Conservation (phyloP, 345 rosid species). For the Eucalyptus marginata region DNA sequence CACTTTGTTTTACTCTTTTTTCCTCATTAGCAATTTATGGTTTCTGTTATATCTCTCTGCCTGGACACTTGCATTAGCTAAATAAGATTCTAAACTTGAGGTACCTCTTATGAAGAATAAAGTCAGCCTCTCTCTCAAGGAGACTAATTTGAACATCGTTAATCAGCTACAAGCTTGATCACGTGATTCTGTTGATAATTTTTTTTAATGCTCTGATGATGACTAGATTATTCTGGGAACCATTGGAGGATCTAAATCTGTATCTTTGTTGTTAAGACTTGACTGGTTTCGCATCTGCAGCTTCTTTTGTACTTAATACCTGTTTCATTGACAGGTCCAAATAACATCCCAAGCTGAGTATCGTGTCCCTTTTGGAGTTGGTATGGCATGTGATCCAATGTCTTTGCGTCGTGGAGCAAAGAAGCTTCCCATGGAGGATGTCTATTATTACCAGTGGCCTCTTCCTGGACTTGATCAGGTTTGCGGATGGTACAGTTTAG, state of each 20-base stretch:
- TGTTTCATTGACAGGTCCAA: slow-evolving; percentile 40
- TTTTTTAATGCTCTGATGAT: not conserved
- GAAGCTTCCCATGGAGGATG: slow-evolving; percentile 96
- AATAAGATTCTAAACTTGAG: not conserved
- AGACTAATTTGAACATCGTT: not conserved
- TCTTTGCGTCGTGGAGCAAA: slow-evolving; percentile 87
- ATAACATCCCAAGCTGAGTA: slow-evolving; percentile 43
- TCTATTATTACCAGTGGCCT: slow-evolving; percentile 86
- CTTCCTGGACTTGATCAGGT: slow-evolving; percentile 80
- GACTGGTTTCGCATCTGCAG: not conserved
- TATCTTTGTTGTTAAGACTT: not conserved
- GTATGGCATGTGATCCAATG: slow-evolving; percentile 94
- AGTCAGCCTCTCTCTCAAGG: not conserved
- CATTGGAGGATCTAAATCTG: not conserved
- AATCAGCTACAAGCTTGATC: not conserved
- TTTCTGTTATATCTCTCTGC: not conserved
- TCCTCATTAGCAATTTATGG: not conserved
- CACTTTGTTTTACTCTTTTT: not conserved
- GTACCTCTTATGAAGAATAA: not conserved
- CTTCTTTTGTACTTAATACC: not conserved
- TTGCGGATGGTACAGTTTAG: slow-evolving; percentile 4
- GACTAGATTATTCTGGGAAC: not conserved
- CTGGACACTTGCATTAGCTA: not conserved
- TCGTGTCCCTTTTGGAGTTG: slow-evolving; percentile 60
- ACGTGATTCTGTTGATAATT: not conserved